A percentile compares a stretch with the other conserved stretches of the same genome.
Conservation (phyloP, 441 rosid species). For the Metrosideros polymorpha region DNA sequence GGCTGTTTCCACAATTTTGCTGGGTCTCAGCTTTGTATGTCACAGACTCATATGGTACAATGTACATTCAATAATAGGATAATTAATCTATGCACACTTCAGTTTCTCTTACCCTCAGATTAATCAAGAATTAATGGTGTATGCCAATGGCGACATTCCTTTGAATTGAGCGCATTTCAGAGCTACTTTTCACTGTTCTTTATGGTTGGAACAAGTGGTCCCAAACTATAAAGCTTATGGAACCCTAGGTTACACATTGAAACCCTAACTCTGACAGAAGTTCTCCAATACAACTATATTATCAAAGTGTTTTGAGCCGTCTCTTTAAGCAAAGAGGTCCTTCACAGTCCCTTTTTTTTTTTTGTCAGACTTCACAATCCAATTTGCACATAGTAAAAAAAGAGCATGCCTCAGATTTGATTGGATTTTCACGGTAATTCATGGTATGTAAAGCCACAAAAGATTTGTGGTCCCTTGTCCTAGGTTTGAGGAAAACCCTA, state of each 20-base stretch:
- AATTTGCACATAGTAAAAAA: conserved; percentile 6
- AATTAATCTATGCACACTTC: not conserved
- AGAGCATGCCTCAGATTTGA: conserved; percentile 32
- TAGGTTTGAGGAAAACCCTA: conserved; percentile 43
- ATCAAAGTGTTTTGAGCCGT: not conserved
- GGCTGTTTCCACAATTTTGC: conserved; percentile 17
- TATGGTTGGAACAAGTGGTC: conserved; percentile 58
- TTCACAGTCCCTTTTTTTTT: not conserved
- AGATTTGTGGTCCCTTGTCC: conserved; percentile 48
- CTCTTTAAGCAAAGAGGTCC: not conserved
- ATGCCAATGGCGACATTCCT: not conserved
- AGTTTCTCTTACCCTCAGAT: conserved; percentile 1
- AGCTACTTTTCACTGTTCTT: not conserved
- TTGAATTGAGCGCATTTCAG: conserved; percentile 8
- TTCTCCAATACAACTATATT: not conserved
- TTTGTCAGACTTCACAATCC: conserved; percentile 13
- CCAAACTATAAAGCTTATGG: conserved; percentile 17
- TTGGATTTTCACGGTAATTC: conserved; percentile 36
- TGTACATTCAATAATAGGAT: not conserved
- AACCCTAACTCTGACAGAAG: conserved; percentile 33
- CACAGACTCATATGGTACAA: not conserved
- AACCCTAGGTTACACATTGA: conserved; percentile 34
- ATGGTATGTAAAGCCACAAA: conserved; percentile 42
- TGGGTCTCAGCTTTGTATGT: not conserved
- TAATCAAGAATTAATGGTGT: not conserved